Conservation (phyloP, 148 eudicot genomes). For the Amaranthus palmeri region DNA sequence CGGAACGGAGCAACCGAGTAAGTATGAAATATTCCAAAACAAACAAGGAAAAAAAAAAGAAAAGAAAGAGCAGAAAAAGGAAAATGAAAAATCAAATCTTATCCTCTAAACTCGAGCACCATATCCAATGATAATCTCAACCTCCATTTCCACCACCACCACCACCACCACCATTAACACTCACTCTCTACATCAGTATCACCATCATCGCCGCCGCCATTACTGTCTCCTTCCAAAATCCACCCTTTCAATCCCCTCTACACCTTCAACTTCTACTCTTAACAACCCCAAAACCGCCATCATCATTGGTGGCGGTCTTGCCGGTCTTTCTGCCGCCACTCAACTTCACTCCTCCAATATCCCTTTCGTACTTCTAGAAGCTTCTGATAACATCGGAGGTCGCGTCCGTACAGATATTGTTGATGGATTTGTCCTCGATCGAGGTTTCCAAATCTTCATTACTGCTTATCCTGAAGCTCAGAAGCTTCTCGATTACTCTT, state of each 20-base stretch:
- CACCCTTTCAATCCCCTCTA: constrained; percentile 11
- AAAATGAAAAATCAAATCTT: not conserved
- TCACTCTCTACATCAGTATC: not conserved
- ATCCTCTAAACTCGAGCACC: not conserved
- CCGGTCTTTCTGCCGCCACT: constrained; percentile 83
- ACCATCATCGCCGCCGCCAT: not conserved
- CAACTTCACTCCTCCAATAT: constrained; percentile 42
- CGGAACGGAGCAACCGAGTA: too few species aligned
- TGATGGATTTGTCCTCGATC: constrained; percentile 87
- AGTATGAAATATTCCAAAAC: too few species aligned
- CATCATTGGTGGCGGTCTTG: constrained; percentile 79
- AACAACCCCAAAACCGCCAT: constrained; percentile 33
- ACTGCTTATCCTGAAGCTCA: constrained; percentile 85
- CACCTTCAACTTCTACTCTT: constrained; percentile 26
- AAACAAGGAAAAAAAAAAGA: too few species aligned
- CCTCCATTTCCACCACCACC: constrained; percentile 9
- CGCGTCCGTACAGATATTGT: constrained; percentile 80
- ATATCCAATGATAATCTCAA: constrained; percentile 20
- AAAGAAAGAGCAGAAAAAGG: not conserved
- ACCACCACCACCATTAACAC: not conserved
- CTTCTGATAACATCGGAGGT: constrained; percentile 85
- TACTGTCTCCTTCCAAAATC: constrained; percentile 19
- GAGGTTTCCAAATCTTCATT: constrained; percentile 98
- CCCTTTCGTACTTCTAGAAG: constrained; percentile 77
- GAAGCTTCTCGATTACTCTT: constrained; percentile 51